Evolutionary conservation across 129 eudicot genomes (phyloP), one percentile per base, ranked within the genome.

Genomic region (Flaveria bidentis): DNA sequence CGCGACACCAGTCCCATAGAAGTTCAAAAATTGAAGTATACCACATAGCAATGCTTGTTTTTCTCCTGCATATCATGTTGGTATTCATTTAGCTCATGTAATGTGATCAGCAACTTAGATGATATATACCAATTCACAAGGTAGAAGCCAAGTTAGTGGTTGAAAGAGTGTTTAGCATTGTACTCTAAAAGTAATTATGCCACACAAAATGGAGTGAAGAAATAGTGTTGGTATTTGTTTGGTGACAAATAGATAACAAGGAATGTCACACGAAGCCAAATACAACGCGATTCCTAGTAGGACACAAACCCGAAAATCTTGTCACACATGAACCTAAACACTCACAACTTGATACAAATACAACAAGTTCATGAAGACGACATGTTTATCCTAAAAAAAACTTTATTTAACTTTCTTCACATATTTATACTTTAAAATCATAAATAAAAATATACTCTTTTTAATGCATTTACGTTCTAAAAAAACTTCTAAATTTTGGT

Each of bases 1-100:
- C 30, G 96, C 97, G 70, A 92, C 84, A 16, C 91, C 96, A 50
- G 87, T 82, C 55, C 97, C 97, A 39, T 82, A 87, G 65, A 89
- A 85, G 85, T 87, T 85, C 77, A 82, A 79, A 77, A 84, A 73
- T 53, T 87, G 91, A 78, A 92, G 86, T 42, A 86, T 57, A 39
- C 85, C 91, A 56, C 92, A 89, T 67, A 90, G 70, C 71, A 72
- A 75, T 12, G 88, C 83, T 72, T 78, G 86, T 82, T 74, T 86
- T 47, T 72, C 79, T 36, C 89, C 93, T 86, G 81, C 71, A 76
- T 28, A 36, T 30, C 22, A 63, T 30, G 69, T 61, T 63, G 46
- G 69, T 63, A 33, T 63, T 63, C 69, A 63, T 63, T 63, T 14
- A n/a, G 30, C 69, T 63, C 42, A 30, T 62, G 45, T 62, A 18